These are phyloP conservation scores for Groenewaldozyma tartarivorans DNA, from an alignment of 805 yeast species.

Conservation along the genomic window DNA sequence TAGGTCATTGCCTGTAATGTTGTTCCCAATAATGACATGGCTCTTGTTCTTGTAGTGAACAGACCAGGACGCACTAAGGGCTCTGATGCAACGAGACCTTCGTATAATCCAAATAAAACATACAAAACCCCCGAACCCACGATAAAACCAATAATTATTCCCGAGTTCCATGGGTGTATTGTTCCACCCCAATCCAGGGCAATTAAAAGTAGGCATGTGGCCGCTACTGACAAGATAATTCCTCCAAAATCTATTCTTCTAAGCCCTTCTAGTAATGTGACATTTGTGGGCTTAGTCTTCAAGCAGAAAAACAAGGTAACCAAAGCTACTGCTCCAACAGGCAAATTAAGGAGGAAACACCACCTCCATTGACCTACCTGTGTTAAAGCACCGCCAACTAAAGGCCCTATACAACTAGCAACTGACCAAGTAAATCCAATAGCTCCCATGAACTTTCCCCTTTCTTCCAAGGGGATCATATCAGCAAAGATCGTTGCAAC, in stretches of 20 bases:
- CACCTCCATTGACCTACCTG: constrained; percentile 38
- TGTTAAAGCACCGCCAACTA: constrained; percentile 44
- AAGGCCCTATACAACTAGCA: constrained; percentile 38
- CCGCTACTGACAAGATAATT: constrained; percentile 38
- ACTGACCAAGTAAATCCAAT: constrained; percentile 18
- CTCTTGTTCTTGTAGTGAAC: constrained; percentile 20
- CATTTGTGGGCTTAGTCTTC: constrained; percentile 28
- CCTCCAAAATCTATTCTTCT: constrained; percentile 46
- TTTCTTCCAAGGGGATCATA: constrained; percentile 16
- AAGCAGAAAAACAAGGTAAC: constrained; percentile 18
- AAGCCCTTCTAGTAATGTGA: constrained; percentile 31
- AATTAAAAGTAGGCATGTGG: constrained; percentile 35
- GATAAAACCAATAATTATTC: constrained; percentile 38
- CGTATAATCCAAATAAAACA: constrained; percentile 38
- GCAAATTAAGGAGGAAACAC: constrained; percentile 39
- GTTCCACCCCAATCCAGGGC: constrained; percentile 48
- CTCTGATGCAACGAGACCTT: constrained; percentile 27
- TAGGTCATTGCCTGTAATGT: constrained; percentile 43
- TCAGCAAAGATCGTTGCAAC: constrained; percentile 46
- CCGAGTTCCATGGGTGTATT: constrained; percentile 43
- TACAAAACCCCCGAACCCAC: constrained; percentile 34
- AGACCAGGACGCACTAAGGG: constrained; percentile 40
- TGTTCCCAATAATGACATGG: constrained; percentile 28
- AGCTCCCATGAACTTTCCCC: constrained; percentile 19
- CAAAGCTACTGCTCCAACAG: constrained; percentile 26